Base-by-base conservation (phyloP, 1,284 basidiomycete genomes). In the Boletus mariae region DNA sequence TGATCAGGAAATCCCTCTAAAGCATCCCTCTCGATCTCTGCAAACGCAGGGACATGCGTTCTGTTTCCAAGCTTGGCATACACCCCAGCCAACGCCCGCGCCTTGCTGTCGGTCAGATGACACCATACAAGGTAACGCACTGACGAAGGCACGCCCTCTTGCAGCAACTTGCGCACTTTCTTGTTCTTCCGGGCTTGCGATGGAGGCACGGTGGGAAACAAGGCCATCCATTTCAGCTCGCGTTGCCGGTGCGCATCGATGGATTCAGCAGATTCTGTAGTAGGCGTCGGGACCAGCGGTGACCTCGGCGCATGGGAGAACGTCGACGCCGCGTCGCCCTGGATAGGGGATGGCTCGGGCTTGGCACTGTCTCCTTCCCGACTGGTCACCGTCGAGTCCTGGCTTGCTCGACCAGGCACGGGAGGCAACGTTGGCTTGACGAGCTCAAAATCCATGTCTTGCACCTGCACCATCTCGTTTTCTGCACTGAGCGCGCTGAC, bases 111-210 rank as follows among this genome's bases (percentile, higher is more conserved):
- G 2, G 85, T 85, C 43, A 95, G 70, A 67, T 88, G 87, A 45
- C 83, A 83, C 92, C 92, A 95, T 2, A 94, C 90, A 34, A 85
- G 80, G 54, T 92, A 94, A 23, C 93, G 78, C 15, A 96, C 85
- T 7, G 85, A 90, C 1, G 87, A 82, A 0, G 95, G 94, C 0
- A 98, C 87, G 20, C 88, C 84, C 35, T 94, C 92, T 43, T 86
- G 71, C 13, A 95, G 71, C 29, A 97, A 72, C 63, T 89, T 90
- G 58, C 83, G 80, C 13, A 94, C 80, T 69, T 95, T 96, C 72
- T 93, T 93, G 66, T 78, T 90, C 75, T 91, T 92, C 42, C 82
- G 77, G 4, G 87, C 79, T 54, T 86, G 83, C 2, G 82, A 68
- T 0, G 90, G 73, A 1, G 87, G 75, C 1, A 84, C 79, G 0